These are phyloP conservation scores for Xylariales sp. DNA, from an alignment of 2,329 filamentous ascomycete species.

Conservation along the genomic window DNA sequence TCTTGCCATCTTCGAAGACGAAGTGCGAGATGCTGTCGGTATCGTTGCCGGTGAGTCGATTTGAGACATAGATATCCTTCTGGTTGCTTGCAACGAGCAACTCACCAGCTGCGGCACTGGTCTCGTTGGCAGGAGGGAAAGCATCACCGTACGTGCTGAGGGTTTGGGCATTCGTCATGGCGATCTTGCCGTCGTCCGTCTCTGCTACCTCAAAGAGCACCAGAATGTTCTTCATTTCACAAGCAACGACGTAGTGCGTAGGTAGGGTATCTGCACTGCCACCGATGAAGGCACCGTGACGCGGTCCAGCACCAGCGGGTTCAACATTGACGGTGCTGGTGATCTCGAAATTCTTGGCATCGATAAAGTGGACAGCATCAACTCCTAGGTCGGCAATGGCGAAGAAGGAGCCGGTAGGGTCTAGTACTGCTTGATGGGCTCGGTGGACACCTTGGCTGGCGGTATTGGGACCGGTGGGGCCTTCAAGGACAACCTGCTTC, in stretches of 20 bases:
- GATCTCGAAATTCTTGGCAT: conserved; percentile 36
- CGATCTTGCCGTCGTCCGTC: conserved; percentile 25
- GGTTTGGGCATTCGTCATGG: conserved; percentile 30
- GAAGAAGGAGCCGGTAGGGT: conserved; percentile 46
- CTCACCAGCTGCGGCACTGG: conserved; percentile 39
- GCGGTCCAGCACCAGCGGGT: conserved; percentile 40
- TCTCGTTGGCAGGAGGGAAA: conserved; percentile 29
- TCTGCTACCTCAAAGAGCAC: conserved; percentile 39
- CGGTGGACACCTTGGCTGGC: conserved; percentile 25
- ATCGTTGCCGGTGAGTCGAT: conserved; percentile 40
- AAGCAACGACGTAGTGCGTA: conserved; percentile 42
- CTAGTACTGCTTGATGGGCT: conserved; percentile 44
- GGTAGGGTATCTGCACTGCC: conserved; percentile 20
- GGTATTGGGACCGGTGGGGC: conserved; percentile 27
- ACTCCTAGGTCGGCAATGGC: conserved; percentile 45
- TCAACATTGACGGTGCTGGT: conserved; percentile 28
- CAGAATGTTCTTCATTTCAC: conserved; percentile 42
- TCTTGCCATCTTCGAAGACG: conserved; percentile 21
- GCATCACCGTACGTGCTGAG: conserved; percentile 36
- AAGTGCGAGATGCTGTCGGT: conserved; percentile 47
- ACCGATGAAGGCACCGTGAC: conserved; percentile 45
- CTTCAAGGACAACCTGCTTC: conserved; percentile 32
- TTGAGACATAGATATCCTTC: conserved; percentile 45
- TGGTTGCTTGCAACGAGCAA: conserved; percentile 36
- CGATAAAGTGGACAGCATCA: conserved; percentile 42